Base-by-base conservation (phyloP, 2,329 filamentous ascomycete species). In the Ilyonectria destructans region DNA sequence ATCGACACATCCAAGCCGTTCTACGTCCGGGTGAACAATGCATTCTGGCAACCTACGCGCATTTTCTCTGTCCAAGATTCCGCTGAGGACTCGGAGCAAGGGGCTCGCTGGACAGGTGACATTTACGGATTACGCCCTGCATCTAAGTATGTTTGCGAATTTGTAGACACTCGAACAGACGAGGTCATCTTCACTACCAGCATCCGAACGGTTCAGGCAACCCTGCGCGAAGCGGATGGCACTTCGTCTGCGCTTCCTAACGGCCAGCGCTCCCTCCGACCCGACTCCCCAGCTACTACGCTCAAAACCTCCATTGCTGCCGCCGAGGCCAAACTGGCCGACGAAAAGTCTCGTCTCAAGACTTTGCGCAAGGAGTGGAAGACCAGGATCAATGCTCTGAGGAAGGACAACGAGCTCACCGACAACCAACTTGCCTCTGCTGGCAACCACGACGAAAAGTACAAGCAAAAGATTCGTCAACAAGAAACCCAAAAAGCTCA, bases 121-220 rank as follows among this genome's bases (percentile, higher is more conserved):
- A 91, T 92, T n/a, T 91, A 90, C 73, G 89, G 89, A 33, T 82
- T 92, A 58, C 88, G 92, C 19, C 91, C 93, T 8, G 85, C 91
- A 73, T 93, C 92, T 65, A 94, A 91, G 80, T 96, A 95, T 80
- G 89, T 91, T 70, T 93, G 90, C 81, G 92, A 96, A 79, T 93
- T 95, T 78, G 88, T 95, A 66, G 89, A 92, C 79, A 91, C 89
- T 48, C 83, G 84, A 29, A 92, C 91, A 67, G 87, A 90, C 69
- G 83, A 89, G 74, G 84, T 93, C 63, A 84, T 95, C 69, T 94
- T 93, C 77, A 89, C 90, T 29, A 90, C 91, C 7, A 93, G 90
- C 80, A 88, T 95, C 70, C 88, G 92, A 77, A 94, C 92, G 7
- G 82, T 86, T 7, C 84, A 85, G 69, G 87, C 88, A 61, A 75